phyloP scores from a whole-genome alignment of 164 flowering plant genomes.

The Berberis thunbergii region DNA sequence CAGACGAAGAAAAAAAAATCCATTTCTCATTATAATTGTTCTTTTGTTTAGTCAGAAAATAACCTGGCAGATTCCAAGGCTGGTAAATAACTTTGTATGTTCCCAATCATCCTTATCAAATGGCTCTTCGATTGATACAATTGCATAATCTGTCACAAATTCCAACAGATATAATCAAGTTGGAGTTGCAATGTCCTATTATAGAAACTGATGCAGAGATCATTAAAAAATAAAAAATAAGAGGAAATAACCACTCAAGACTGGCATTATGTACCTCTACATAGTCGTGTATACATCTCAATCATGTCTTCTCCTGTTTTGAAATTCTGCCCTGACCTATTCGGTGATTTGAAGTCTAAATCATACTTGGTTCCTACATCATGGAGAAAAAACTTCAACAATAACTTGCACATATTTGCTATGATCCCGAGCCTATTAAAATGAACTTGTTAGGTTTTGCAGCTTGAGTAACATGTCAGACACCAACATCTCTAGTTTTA shows the following conservation, averaged over 20 bases:
- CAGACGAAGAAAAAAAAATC: too few relatives aligned
- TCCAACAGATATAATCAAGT: background rate
- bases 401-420: too few relatives aligned
- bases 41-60: conserved; percentile 2
- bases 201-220: background rate
- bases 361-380: conserved; percentile 83
- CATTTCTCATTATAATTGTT: background rate
- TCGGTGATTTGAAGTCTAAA: conserved; percentile 66
- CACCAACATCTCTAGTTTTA: too few relatives aligned
- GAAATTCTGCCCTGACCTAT: conserved; percentile 75
- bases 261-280: conserved; percentile 42
- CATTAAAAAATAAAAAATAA: too few relatives aligned
- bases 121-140: conserved; percentile 93
- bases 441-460: too few relatives aligned
- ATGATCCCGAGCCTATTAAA: too few relatives aligned
- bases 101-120: conserved; percentile 99
- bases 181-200: conserved; percentile 1
- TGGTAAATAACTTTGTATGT: conserved; percentile 49
- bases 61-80: conserved; percentile 84
- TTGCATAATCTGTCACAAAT: conserved; percentile 61
- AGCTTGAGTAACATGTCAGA: too few relatives aligned
- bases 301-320: conserved; percentile 89
- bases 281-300: conserved; percentile 73
- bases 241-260: background rate
- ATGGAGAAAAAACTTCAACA: background rate